These are phyloP conservation scores for Apiospora marii DNA, from an alignment of 2,329 filamentous ascomycete species.

Conservation along the genomic window DNA sequence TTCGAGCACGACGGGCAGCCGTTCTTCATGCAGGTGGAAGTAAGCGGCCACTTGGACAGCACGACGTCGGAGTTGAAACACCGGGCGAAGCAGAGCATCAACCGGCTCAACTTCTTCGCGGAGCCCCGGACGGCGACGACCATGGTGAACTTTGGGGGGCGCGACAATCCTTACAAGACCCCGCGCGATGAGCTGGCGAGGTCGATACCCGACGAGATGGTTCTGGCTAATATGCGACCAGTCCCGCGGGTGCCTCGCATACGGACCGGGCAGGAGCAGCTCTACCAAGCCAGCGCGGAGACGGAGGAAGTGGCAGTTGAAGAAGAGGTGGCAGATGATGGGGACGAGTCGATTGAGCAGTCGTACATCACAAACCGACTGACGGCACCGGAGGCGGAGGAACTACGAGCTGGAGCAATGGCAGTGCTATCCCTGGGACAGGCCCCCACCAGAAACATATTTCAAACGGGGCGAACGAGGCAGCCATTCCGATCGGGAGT, in stretches of 20 bases:
- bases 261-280: neutral
- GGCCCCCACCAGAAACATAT: neutral
- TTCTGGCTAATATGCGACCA: neutral
- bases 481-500: neutral
- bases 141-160: conserved; percentile 35
- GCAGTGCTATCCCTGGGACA: neutral
- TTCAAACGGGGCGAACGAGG: neutral
- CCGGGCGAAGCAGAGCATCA: conserved; percentile 33
- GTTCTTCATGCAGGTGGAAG: conserved; percentile 42
- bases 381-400: neutral
- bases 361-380: neutral
- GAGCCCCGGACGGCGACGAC: conserved; percentile 33
- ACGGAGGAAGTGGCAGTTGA: neutral
- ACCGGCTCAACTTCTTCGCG: conserved; percentile 31
- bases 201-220: neutral
- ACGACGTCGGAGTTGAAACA: conserved; percentile 31
- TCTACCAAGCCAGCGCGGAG: neutral
- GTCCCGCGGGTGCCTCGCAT: neutral
- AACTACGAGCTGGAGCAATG: neutral
- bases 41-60: conserved; percentile 40
- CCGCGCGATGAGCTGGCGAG: conserved; percentile 35
- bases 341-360: neutral
- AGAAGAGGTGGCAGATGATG: neutral
- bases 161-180: conserved; percentile 28
- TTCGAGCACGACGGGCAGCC: conserved; percentile 41